Evolutionary conservation across 768 basidiomycete genomes (phyloP).

Genomic region (Chalciporus pseudorubinellus): DNA sequence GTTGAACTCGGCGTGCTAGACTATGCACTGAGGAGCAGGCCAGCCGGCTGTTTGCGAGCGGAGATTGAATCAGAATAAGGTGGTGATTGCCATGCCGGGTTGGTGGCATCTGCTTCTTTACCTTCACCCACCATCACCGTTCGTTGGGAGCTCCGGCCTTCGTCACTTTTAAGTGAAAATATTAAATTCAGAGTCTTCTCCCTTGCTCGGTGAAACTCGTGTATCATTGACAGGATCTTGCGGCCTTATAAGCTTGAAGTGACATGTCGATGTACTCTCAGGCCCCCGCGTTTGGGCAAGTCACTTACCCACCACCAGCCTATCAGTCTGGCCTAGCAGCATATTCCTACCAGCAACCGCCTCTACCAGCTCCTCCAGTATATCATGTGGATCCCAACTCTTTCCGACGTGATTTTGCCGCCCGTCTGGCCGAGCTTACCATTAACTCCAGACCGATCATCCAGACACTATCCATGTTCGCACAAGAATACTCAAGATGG

Average conservation of each 20-base stretch:
- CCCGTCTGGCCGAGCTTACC: conserved; percentile 75
- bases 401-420: conserved; percentile 76
- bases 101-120: conserved; percentile 34
- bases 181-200: conserved; percentile 39
- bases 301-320: conserved; percentile 47
- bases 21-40: conserved; percentile 1
- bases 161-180: conserved; percentile 51
- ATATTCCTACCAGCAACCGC: conserved; percentile 49
- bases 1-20: conserved; percentile 13
- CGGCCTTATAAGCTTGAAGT: conserved; percentile 38
- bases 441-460: conserved; percentile 96
- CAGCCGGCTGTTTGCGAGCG: conserved; percentile 32
- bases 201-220: conserved; percentile 34
- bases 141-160: conserved; percentile 36
- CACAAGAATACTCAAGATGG: conserved; percentile 80
- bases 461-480: conserved; percentile 87
- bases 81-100: conserved; percentile 25
- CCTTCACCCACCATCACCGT: conserved; percentile 48
- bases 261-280: conserved; percentile 67
- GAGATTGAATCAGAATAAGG: conserved; percentile 34
- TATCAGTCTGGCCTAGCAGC: conserved; percentile 44
- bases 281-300: conserved; percentile 55
- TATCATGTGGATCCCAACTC: conserved; percentile 61
- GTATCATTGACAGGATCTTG: conserved; percentile 32
- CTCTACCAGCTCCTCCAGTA: conserved; percentile 40